phyloP scores from a whole-genome alignment of 352 stramenopile genomes.

The Globisporangium solare region DNA sequence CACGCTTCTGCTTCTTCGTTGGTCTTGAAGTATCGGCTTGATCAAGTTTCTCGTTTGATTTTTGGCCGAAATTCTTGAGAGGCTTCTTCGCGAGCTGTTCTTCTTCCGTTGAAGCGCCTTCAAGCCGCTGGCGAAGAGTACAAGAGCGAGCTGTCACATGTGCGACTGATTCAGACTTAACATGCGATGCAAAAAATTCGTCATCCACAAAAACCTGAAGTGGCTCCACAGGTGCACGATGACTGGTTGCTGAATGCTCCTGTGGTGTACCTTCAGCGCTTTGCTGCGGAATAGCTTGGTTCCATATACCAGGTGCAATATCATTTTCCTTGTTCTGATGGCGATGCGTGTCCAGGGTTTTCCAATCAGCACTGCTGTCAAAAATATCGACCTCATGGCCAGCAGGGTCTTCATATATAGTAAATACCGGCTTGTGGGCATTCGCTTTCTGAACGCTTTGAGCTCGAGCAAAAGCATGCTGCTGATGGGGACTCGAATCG shows the following conservation, averaged over 20 bases:
- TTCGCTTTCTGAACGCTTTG: slow-evolving; percentile 58
- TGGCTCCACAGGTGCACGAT: slow-evolving; percentile 4
- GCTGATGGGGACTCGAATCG: slow-evolving; percentile 60
- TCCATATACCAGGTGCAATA: slow-evolving; percentile 46
- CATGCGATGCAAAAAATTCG: slow-evolving; percentile 32
- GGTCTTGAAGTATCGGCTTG: neutral
- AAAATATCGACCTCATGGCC: slow-evolving; percentile 51
- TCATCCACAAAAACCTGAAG: slow-evolving; percentile 81
- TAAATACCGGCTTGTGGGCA: slow-evolving; percentile 83
- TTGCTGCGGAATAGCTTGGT: slow-evolving; percentile 14
- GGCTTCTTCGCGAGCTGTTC: slow-evolving; percentile 68
- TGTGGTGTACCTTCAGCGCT: neutral
- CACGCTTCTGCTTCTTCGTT: slow-evolving; percentile 17
- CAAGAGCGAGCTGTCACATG: slow-evolving; percentile 51
- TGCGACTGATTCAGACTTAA: slow-evolving; percentile 16
- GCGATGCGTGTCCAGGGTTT: slow-evolving; percentile 48
- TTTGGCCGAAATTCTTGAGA: slow-evolving; percentile 64
- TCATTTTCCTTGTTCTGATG: slow-evolving; percentile 85
- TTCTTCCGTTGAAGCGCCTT: slow-evolving; percentile 66
- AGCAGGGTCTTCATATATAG: slow-evolving; percentile 68
- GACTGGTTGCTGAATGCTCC: neutral
- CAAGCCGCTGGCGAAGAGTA: slow-evolving; percentile 68
- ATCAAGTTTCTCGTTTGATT: neutral
- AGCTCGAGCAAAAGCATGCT: slow-evolving; percentile 45
- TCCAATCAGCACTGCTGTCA: slow-evolving; percentile 60